Base-by-base conservation (phyloP, 176 grass and related monocot genomes). In the Hyparrhenia diplandra region DNA sequence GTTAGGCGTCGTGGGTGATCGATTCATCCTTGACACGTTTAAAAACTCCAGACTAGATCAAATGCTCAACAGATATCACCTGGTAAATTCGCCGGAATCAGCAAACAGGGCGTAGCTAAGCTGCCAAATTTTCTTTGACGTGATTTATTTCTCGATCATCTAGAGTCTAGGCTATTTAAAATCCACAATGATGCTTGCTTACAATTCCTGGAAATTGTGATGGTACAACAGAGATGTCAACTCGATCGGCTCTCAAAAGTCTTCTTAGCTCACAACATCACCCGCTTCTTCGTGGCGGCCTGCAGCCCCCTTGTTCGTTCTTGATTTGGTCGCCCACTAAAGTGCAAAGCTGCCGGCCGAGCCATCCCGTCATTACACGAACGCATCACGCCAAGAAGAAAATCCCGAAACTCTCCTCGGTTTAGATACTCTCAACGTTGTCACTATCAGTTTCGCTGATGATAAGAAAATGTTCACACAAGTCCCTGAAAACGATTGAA, bases 301-400 rank as follows among this genome's bases (percentile, higher is more conserved):
- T 4, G 36, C 46, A 6, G n/a, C n/a, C 11, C 5, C 2, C 29
- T 20, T 40, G 42, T 59, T n/a, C n/a, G n/a, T n/a, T 5, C 8
- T 80, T 70, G 52, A 85, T 89, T 55, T 85, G 82, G 82, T 29
- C 87, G 77, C 76, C 82, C 76, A 89, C 82, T 85, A 81, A 85
- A 85, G 32, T 9, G 31, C 51, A 25, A 47, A 51, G 37, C 76
- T 54, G 69, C 82, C 74, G 51, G 21, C 52, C 10, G 21, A 7
- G 21, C 21, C 20, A 52, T 34, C 69, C 62, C 13, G 74, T 21
- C 36, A 11, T 20, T 13, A 52, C 65, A 75, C 65, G 36, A 18
- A 41, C 76, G 14, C 45, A 84, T 23, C 68, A 24, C 5, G 32
- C 18, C 5, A 85, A 16, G 31, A n/a, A 8, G 10, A 35, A 23